Evolutionary conservation across 1,284 basidiomycete genomes (phyloP), one percentile per base, ranked within the genome.

Genomic region (Malassezia caprae): DNA sequence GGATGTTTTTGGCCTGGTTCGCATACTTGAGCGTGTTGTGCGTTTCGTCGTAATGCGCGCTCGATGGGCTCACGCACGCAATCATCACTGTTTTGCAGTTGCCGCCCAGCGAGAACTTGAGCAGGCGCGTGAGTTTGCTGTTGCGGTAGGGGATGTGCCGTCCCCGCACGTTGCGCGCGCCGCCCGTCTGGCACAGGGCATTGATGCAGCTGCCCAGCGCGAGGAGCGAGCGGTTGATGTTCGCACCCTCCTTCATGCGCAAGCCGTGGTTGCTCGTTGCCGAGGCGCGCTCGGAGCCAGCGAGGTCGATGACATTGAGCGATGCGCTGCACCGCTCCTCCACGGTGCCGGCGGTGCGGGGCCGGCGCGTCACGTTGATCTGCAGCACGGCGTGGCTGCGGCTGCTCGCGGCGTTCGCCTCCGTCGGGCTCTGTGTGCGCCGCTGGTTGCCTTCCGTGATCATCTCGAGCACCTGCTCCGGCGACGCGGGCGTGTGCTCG

Each of bases 61-160:
- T 72, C n/a, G 66, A 68, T 0, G 72, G 72, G 34, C 62, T 65
- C 60, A 73, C 68, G 48, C 72, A 74, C 46, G 73, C 72, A 23
- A 74, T 72, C 72, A 74, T 74, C 42, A 73, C 70, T 10, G 72
- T 74, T 52, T 72, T 71, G 61, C 72, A 74, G 58, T 74, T 74
- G 44, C 72, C 72, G 15, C 72, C 72, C n/a, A 74, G 62, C n/a
- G 69, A 72, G 45, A 74, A 74, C 37, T 74, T 73, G 55, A 74
- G 65, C 42, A 74, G 59, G 13, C 72, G 65, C 8, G 72, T 74
- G 15, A 74, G 62, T 56, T 74, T 74, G 23, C 64, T 67, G 56
- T 74, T 72, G 40, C 72, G 67, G 53, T 74, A 74, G 3, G 72
- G 72, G 0, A 74, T 62, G 51, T 74, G 72, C 19, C 61, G 59